Evolutionary conservation across 441 rosid species (phyloP), one percentile per base, ranked within the genome.

Genomic region (Gossypium gossypioides): DNA sequence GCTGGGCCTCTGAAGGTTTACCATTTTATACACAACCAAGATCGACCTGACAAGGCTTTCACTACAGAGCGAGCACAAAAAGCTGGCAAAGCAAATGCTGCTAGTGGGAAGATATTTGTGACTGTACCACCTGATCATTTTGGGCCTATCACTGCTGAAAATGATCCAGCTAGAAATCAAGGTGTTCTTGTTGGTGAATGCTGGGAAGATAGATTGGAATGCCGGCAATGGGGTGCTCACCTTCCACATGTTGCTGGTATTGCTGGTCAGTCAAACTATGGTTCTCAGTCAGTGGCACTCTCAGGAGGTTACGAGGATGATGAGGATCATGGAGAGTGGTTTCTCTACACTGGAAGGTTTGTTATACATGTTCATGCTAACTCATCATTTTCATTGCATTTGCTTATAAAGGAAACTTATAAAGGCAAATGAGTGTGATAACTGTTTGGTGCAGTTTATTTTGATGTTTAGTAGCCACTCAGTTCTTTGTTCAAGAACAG

Each of bases 311-410:
- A 94, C 19, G 32, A 71, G 51, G 97, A 94, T 61, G 99, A 94
- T n/a, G 92, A 91, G 78, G 99, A 95, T 51, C 97, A 92, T 59
- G 99, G 97, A 42, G 99, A 95, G 76, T 95, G 97, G 95, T 91
- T 95, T 57, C 85, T 90, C 21, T 90, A 92, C 75, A 91, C 99
- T 0, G 99, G 99, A 73, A 92, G 99, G 99, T 94, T 77, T 32
- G 83, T 24, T 51, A 29, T 42, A 9, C 12, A 51, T 19, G 19
- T 46, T 50, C 0, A 44, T 58, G 2, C 71, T 42, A 42, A n/a
- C 29, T 55, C 61, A 21, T 58, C 50, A 34, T 21, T 56, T 42
- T 64, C 24, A 55, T 32, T 44, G 48, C 27, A 62, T 64, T 56
- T 64, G 19, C 58, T 40, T 34, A 61, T 32, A 32, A 24, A 61